Evolutionary conservation across 129 eudicot genomes (phyloP), one percentile per base, ranked within the genome.

Genomic region (Flaveria robusta): DNA sequence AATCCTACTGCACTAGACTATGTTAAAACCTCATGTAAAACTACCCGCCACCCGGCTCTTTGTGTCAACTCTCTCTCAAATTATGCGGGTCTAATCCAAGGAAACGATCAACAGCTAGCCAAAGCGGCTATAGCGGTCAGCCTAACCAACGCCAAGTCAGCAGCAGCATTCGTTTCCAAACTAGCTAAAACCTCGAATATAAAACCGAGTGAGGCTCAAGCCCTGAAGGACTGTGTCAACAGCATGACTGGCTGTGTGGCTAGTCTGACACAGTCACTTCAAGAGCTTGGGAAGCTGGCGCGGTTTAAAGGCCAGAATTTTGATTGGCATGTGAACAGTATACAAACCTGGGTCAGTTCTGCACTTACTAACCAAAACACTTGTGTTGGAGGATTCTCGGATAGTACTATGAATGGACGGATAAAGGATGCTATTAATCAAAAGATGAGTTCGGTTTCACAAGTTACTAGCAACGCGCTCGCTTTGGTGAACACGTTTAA

Each of bases 301-400:
- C 81, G 18, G 15, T 74, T 62, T 34, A 41, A 68, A 45, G 84
- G 86, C 5, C 80, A 84, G 70, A 81, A 78, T 49, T 86, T 88
- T 70, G 66, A 58, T 66, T 85, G 90, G 94, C 93, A 83, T 64
- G 77, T 88, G 87, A 88, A 87, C 64, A 88, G 85, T 68, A 88
- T 92, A 47, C 86, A 90, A 84, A 92, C 98, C 0, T 92, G 96
- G 96, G 94, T 86, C 3, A 92, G 98, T 74, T 87, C 96, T 16
- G 92, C 96, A 29, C 66, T 89, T 5, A 91, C 97, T 0, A 66
- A 83, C 75, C 87, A 85, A 16, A 80, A 75, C 80, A 83, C 88
- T 42, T 89, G 96, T 41, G 16, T 69, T 11, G 91, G 85, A 29
- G 96, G 92, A 13, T 89, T 91, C 59, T 31, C 82, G 0, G 90